Conservation (phyloP, 306 rosid genomes). For the Vigna mungo region DNA sequence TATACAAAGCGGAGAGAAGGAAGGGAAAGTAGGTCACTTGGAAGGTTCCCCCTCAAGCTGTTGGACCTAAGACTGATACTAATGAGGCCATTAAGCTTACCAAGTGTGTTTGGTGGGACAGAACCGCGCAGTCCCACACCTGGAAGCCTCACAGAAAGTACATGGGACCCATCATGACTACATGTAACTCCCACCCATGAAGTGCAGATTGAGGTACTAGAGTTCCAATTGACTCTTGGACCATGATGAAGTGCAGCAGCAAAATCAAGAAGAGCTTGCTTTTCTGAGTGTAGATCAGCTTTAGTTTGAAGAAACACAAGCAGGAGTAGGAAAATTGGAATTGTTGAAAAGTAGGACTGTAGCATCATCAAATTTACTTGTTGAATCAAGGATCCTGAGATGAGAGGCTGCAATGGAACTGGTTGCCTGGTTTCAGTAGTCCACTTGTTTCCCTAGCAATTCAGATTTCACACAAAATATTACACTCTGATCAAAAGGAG, state of each 20-base stretch:
- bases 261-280: constrained; percentile 83
- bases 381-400: constrained; percentile 33
- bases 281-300: constrained; percentile 76
- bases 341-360: constrained; percentile 35
- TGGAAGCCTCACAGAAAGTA: constrained; percentile 70
- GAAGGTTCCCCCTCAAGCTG: constrained; percentile 69
- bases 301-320: constrained; percentile 42
- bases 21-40: constrained; percentile 69
- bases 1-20: constrained; percentile 66
- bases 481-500: constrained; percentile 15
- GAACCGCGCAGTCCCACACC: constrained; percentile 72
- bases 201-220: constrained; percentile 63
- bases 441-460: constrained; percentile 60
- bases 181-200: constrained; percentile 86
- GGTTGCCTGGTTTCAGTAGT: constrained; percentile 39
- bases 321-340: constrained; percentile 49
- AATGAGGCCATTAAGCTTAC: constrained; percentile 65
- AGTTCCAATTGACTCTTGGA: constrained; percentile 69
- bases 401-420: constrained; percentile 33
- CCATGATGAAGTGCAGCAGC: constrained; percentile 74
- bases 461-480: constrained; percentile 29
- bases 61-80: constrained; percentile 84
- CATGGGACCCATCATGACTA: constrained; percentile 56
- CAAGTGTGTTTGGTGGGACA: constrained; percentile 70
- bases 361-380: constrained; percentile 59